phyloP scores from a whole-genome alignment of 2,329 filamentous ascomycete genomes.

The Pseudogymnoascus sp. region DNA sequence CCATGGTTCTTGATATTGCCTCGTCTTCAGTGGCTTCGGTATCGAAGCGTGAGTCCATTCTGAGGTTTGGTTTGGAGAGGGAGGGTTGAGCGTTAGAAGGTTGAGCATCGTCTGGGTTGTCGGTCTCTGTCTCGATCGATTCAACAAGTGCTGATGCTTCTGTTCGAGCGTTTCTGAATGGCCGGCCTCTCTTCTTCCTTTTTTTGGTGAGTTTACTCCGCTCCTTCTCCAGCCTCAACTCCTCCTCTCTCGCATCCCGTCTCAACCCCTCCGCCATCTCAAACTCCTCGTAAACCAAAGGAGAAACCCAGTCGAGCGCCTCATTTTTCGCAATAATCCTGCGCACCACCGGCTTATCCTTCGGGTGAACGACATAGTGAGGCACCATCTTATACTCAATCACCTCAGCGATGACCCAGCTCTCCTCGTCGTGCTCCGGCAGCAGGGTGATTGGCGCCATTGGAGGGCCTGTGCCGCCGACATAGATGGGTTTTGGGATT shows the following conservation, averaged over 20 bases:
- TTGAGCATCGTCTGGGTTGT: neutral
- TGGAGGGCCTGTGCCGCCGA: conserved; percentile 39
- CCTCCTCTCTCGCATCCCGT: neutral
- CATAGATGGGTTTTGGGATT: conserved; percentile 24
- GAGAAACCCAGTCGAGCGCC: conserved; percentile 50
- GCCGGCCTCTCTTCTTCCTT: neutral
- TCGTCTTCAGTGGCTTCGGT: neutral
- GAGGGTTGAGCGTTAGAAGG: neutral
- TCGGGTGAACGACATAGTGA: conserved; percentile 20
- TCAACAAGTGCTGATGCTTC: neutral
- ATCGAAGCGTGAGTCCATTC: neutral
- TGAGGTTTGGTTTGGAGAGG: neutral
- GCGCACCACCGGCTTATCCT: conserved; percentile 32
- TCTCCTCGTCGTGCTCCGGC: conserved; percentile 41
- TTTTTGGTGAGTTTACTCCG: neutral
- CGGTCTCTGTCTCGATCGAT: neutral
- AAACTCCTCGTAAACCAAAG: conserved; percentile 46
- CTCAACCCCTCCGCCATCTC: conserved; percentile 31
- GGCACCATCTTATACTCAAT: conserved; percentile 35
- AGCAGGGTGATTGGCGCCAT: conserved; percentile 39
- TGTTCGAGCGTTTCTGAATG: neutral
- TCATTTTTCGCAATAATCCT: conserved; percentile 43
- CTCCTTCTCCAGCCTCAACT: neutral
- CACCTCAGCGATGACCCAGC: conserved; percentile 44
- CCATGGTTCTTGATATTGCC: neutral